These are phyloP conservation scores for Phylloporus scabripes DNA, from an alignment of 768 basidiomycete species.

Conservation along the genomic window DNA sequence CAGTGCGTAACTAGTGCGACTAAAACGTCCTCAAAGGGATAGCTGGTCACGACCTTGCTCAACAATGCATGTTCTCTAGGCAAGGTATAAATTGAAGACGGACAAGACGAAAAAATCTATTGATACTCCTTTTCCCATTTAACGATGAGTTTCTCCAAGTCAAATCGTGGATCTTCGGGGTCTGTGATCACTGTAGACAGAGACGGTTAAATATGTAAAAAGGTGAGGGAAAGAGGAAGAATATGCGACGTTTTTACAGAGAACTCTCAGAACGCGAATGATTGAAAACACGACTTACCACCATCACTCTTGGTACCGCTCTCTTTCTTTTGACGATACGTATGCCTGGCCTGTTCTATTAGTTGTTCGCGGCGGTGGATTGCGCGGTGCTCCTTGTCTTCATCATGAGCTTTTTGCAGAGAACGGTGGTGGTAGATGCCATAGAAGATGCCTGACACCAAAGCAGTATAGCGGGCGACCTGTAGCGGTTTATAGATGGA, in stretches of 20 bases:
- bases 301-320: conserved; percentile 40
- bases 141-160: conserved; percentile 84
- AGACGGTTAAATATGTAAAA: conserved; percentile 9
- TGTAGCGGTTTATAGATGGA: conserved; percentile 27
- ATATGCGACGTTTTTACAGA: background rate
- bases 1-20: conserved; percentile 5
- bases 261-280: background rate
- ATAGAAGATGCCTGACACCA: conserved; percentile 81
- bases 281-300: conserved; percentile 41
- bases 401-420: conserved; percentile 75
- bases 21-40: background rate
- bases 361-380: conserved; percentile 69
- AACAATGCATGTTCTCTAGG: conserved; percentile 20
- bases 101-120: conserved; percentile 33
- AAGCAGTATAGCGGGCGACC: conserved; percentile 94
- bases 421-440: conserved; percentile 91
- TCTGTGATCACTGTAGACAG: conserved; percentile 71
- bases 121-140: conserved; percentile 67
- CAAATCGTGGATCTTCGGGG: conserved; percentile 93
- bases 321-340: conserved; percentile 78
- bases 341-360: conserved; percentile 83
- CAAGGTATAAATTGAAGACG: conserved; percentile 23
- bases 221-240: background rate
- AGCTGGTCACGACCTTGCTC: conserved; percentile 7
- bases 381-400: conserved; percentile 68